Base-by-base conservation (phyloP, 208 protist species). In the Crithidia sp. region DNA sequence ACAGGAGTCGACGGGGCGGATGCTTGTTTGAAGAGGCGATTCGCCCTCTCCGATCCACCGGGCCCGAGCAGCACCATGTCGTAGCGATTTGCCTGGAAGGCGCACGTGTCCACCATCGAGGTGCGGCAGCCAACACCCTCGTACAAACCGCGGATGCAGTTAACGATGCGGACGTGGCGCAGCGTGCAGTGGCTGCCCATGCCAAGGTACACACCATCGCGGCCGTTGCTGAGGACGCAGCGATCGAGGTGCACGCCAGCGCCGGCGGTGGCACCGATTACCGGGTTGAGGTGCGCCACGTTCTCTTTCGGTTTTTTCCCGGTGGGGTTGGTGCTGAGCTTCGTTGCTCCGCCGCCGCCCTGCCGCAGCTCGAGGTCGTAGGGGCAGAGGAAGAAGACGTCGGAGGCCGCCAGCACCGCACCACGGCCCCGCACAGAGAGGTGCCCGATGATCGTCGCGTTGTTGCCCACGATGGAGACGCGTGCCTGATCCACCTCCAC, bases 81-180 rank as follows among this genome's bases (percentile, higher is more conserved):
- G 43, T 84, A 93, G 65, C 81, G 85, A 63, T 90, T 93, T 0
- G 80, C 65, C n/a, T 71, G 59, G 12, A 90, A 86, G 9, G 12
- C 43, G 75, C 85, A 90, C 7, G 40, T 19, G 4, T 62, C 50
- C 13, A 78, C 47, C 36, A 77, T 63, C 4, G 59, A 65, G 16
- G 69, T 71, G 36, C 62, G 63, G 59, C 88, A 93, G 44, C 86
- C 77, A 5, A 93, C 83, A 5, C 88, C 85, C 64, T 93, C 88
- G 44, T 93, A 90, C 7, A 90, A 45, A 2, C 88, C 88, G 12
- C 88, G 79, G 16, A 84, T 74, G 66, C 88, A 93, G 75, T 90
- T 86, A 9, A 77, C 60, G 12, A 90, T 73, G 16, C 54, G 37
- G 16, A 81, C 77, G 50, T 57, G 37, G 40, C 52, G 55, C 28